Evolutionary conservation across 352 stramenopile species (phyloP).

Genomic region (Phytophthora parvispora): DNA sequence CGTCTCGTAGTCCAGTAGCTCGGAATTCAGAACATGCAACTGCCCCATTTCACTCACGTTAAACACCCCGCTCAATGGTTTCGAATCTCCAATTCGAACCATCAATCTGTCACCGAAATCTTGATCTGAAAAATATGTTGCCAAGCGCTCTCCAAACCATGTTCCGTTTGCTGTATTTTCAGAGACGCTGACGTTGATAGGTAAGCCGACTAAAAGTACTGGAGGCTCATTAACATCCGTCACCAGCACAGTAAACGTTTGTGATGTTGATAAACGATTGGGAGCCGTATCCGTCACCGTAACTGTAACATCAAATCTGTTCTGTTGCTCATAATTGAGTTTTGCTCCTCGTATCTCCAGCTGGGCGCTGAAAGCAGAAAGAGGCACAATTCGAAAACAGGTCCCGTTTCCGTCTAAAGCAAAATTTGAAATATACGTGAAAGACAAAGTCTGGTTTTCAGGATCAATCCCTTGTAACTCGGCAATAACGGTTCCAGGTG

Average conservation of each 20-base stretch:
- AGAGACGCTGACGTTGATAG: constrained; percentile 16
- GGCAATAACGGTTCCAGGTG: constrained; percentile 50
- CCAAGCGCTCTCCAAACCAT: constrained; percentile 14
- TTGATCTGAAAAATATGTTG: constrained; percentile 26
- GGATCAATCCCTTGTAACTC: constrained; percentile 51
- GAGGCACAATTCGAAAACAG: constrained; percentile 51
- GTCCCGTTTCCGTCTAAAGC: constrained; percentile 16
- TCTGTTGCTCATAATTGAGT: constrained; percentile 52
- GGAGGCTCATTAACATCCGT: constrained; percentile 30
- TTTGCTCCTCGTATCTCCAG: constrained; percentile 48
- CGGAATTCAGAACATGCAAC: constrained; percentile 19
- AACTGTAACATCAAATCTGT: constrained; percentile 43
- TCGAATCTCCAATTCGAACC: constrained; percentile 14
- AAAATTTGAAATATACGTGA: constrained; percentile 41
- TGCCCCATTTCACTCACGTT: constrained; percentile 13
- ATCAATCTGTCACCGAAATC: constrained; percentile 20
- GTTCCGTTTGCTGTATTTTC: constrained; percentile 32
- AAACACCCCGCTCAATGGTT: constrained; percentile 10
- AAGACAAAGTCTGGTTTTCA: constrained; percentile 61
- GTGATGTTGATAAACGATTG: constrained; percentile 29
- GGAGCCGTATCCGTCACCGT: constrained; percentile 46
- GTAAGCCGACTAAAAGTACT: neutral
- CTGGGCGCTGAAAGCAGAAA: constrained; percentile 45
- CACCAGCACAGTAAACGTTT: constrained; percentile 21
- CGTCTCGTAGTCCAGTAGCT: constrained; percentile 27